These are phyloP conservation scores for Taphrina communis DNA, from an alignment of 1,139 yeast species.

Conservation along the genomic window DNA sequence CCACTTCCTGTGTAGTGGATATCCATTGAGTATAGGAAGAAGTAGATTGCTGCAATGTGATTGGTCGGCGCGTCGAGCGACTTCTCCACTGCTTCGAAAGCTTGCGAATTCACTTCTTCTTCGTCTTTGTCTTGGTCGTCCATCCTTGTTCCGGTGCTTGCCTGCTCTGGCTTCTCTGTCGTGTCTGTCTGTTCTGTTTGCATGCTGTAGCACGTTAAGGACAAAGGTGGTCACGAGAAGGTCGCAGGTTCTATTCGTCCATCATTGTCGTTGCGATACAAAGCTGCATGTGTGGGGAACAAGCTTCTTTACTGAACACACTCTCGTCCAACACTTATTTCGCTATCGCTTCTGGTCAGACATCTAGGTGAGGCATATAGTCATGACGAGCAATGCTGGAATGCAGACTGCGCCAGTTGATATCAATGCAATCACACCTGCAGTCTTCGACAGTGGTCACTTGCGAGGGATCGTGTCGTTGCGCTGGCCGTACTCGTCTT, in stretches of 20 bases:
- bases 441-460: slow-evolving; percentile 11
- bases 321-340: too few relatives aligned
- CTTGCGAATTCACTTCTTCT: background rate
- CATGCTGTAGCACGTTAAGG: too few relatives aligned
- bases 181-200: background rate
- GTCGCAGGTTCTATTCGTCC: too few relatives aligned
- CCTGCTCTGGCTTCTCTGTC: background rate
- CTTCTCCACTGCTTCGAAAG: slow-evolving; percentile 2
- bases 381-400: too few relatives aligned
- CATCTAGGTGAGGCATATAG: too few relatives aligned
- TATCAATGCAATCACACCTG: slow-evolving; percentile 27
- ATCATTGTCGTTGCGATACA: background rate
- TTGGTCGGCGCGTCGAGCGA: slow-evolving; percentile 1
- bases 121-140: background rate
- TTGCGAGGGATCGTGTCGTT: slow-evolving; percentile 44
- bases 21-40: background rate
- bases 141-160: background rate
- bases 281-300: slow-evolving; percentile 6
- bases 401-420: background rate
- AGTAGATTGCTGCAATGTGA: background rate
- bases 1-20: too few relatives aligned
- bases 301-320: background rate
- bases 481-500: slow-evolving; percentile 45
- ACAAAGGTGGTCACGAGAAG: too few relatives aligned
- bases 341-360: too few relatives aligned